These are phyloP conservation scores for Coffea canephora DNA, from an alignment of 257 asterid species.

Conservation along the genomic window DNA sequence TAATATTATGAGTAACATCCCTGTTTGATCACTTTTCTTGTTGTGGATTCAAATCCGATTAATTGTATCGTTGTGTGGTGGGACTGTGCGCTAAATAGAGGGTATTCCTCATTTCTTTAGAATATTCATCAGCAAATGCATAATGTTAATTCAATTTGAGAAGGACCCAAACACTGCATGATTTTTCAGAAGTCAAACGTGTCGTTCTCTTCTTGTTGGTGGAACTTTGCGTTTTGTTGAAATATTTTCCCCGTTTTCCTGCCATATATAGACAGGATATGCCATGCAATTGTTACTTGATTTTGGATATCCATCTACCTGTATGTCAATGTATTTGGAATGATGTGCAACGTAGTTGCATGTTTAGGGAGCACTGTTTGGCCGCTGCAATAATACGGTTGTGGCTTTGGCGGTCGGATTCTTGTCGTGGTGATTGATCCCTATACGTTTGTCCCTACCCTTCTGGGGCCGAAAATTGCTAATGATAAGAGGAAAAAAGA, in stretches of 20 bases:
- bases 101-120: conserved; percentile 12
- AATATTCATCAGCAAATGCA: conserved; percentile 5
- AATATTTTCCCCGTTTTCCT: background rate
- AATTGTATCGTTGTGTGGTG: conserved; percentile 12
- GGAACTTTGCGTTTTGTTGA: background rate
- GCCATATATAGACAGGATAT: background rate
- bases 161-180: background rate
- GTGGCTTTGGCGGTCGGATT: background rate
- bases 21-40: conserved; percentile 26
- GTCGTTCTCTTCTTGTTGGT: background rate
- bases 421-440: background rate
- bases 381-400: background rate
- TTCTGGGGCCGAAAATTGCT: background rate
- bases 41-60: conserved; percentile 27
- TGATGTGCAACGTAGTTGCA: background rate
- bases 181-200: conserved; percentile 1
- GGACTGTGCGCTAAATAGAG: conserved; percentile 9
- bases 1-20: conserved; percentile 27
- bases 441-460: background rate
- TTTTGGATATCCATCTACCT: too few species aligned
- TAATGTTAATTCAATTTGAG: conserved; percentile 10
- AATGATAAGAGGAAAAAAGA: background rate
- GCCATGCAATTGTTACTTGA: too few species aligned
- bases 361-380: background rate
- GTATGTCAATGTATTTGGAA: background rate